A percentile compares a stretch with the other conserved stretches of the same genome.
phyloP scores from a whole-genome alignment of 345 rosid species.

The Odontarrhena argentea region DNA sequence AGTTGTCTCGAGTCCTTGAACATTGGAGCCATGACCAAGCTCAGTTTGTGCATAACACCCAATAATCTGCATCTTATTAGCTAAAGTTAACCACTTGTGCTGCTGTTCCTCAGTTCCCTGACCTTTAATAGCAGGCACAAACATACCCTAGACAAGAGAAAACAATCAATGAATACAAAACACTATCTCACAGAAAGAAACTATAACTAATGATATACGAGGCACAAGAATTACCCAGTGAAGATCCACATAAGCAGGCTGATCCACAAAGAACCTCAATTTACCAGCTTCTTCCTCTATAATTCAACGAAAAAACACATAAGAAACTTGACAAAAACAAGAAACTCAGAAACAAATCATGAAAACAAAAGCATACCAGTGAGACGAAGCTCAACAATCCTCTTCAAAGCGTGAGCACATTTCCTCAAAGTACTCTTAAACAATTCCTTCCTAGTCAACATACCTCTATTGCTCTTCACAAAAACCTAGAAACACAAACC shows the following conservation, averaged over 20 bases:
- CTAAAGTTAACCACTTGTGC: conserved; percentile 87
- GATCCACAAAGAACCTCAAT: conserved; percentile 73
- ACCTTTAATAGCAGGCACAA: conserved; percentile 90
- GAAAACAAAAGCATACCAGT: conserved; percentile 47
- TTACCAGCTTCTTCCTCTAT: conserved; percentile 87
- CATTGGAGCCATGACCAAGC: conserved; percentile 99
- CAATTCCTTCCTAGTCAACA: conserved; percentile 85
- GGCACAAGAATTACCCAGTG: conserved; percentile 66
- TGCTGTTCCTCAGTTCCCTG: conserved; percentile 98
- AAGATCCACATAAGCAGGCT: conserved; percentile 89
- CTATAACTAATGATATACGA: conserved; percentile 5
- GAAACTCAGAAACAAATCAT: not conserved
- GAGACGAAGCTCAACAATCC: conserved; percentile 84
- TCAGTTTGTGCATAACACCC: conserved; percentile 99
- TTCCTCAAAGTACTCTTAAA: conserved; percentile 84
- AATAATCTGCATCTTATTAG: conserved; percentile 91
- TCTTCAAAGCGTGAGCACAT: conserved; percentile 86
- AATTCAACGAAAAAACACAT: conserved; percentile 23
- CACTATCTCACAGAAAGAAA: not conserved
- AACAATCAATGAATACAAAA: conserved; percentile 17
- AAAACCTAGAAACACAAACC: conserved; percentile 51
- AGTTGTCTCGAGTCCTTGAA: conserved; percentile 98
- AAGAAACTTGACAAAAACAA: not conserved
- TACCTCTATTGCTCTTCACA: conserved; percentile 67
- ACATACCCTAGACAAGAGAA: conserved; percentile 74